Base-by-base conservation (phyloP, 1,284 basidiomycete species). In the Sporisorium reilianum region DNA sequence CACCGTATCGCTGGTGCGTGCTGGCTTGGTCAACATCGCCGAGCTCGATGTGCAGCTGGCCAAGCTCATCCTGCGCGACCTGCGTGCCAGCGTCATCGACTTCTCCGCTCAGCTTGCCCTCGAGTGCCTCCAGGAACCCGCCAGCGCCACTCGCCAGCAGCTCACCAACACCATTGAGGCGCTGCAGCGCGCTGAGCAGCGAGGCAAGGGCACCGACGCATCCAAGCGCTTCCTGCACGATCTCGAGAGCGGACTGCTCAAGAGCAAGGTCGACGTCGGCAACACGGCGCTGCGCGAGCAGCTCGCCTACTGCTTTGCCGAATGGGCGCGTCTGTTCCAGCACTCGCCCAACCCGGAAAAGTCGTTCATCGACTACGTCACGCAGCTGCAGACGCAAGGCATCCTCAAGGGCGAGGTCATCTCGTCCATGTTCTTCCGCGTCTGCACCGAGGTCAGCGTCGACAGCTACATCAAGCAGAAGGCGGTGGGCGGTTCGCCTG, bases 351-450 rank as follows among this genome's bases (percentile, higher is more conserved):
- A 91, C 41, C 91, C 93, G 16, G 97, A 99, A 86, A 95, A 96
- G 85, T 91, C 91, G 55, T 99, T 99, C 82, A 92, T 98, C 72
- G 91, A 93, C n/a, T 99, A 95, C 86, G 95, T 99, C 86, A 96
- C 93, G 22, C 92, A 95, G 84, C 88, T 99, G 61, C 96, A 95
- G 66, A 95, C 94, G 83, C 94, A 97, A 86, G 95, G 95, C 62
- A 96, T 99, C 64, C 88, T 99, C 79, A 97, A 95, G 84, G 92
- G 93, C 42, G 97, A 99, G 85, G 96, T 99, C 75, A 89, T 95
- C 22, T 97, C 96, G 9, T 95, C 94, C 3, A 93, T 98, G 84
- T 99, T 99, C 88, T 99, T 98, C 90, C 90, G 97, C 23, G 95
- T 97, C 40, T 98, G 95, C 84, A 93, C 95, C 68, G 95, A 99